Conservation (phyloP, 306 rosid species). For the Vigna nakashimae region DNA sequence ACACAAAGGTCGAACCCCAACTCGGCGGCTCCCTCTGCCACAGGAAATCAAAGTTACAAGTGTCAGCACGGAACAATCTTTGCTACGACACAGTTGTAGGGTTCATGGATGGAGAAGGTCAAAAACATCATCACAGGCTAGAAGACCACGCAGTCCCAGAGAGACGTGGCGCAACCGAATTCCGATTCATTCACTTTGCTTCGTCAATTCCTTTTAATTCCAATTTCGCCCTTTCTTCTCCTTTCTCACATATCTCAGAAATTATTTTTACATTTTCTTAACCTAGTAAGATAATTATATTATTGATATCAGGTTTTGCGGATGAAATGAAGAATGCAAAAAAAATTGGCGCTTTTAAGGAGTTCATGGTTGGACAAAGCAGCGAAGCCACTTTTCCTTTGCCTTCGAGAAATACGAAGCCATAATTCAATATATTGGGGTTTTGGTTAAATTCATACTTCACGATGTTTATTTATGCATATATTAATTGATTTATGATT, state of each 20-base stretch:
- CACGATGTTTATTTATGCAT: background rate
- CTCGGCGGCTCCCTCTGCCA: conserved; percentile 43
- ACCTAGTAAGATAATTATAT: background rate
- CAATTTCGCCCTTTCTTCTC: background rate
- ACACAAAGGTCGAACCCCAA: conserved; percentile 73
- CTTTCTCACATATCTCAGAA: background rate
- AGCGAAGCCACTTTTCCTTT: conserved; percentile 72
- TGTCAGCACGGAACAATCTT: conserved; percentile 62
- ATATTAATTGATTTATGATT: too few species aligned
- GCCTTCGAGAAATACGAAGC: conserved; percentile 79
- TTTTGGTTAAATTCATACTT: conserved; percentile 18
- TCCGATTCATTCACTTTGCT: conserved; percentile 69
- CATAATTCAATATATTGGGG: conserved; percentile 71
- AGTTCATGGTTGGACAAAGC: conserved; percentile 81
- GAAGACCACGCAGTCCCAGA: conserved; percentile 34
- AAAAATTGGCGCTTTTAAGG: conserved; percentile 70
- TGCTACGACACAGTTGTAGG: conserved; percentile 62
- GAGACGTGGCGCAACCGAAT: conserved; percentile 43
- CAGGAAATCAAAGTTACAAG: conserved; percentile 29
- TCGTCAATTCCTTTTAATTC: conserved; percentile 51
- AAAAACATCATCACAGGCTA: conserved; percentile 80
- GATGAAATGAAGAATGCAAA: conserved; percentile 77
- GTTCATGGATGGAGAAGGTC: conserved; percentile 79
- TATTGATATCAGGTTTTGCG: conserved; percentile 62
- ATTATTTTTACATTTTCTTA: background rate